Evolutionary conservation across 1,284 basidiomycete genomes (phyloP).

Genomic region (Fomes fomentarius): DNA sequence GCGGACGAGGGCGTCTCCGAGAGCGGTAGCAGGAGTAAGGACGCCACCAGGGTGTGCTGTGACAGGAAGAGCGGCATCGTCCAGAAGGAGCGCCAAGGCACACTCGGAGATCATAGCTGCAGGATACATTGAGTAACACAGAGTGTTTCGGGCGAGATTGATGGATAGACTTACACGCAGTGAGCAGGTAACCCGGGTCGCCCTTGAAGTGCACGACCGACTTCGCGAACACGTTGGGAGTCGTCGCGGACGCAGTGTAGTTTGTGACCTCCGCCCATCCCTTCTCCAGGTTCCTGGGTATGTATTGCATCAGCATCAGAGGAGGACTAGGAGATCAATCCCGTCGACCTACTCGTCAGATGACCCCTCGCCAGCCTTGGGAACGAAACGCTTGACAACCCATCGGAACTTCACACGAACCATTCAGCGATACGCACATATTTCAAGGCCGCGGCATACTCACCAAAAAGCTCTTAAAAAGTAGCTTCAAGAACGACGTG

Average conservation of each 20-base stretch:
- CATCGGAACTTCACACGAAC: conserved; percentile 38
- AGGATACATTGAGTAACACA: background rate
- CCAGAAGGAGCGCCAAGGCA: conserved; percentile 67
- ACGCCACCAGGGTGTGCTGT: conserved; percentile 71
- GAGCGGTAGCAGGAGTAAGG: conserved; percentile 76
- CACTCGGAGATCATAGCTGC: conserved; percentile 78
- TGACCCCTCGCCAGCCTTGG: conserved; percentile 67
- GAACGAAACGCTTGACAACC: conserved; percentile 52
- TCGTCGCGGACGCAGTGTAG: conserved; percentile 49
- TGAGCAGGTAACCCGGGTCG: conserved; percentile 79
- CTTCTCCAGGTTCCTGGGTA: conserved; percentile 51
- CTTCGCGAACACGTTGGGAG: conserved; percentile 56
- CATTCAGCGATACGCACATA: no score
- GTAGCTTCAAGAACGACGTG: conserved; percentile 26
- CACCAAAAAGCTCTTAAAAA: conserved; percentile 39
- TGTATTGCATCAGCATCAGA: background rate
- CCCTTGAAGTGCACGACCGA: conserved; percentile 63
- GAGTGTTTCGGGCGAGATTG: background rate
- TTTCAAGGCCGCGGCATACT: no score
- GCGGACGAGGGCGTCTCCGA: conserved; percentile 73
- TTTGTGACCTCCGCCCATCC: conserved; percentile 64
- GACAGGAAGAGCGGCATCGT: conserved; percentile 52
- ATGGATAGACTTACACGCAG: conserved; percentile 54
- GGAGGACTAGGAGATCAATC: conserved; percentile 17
- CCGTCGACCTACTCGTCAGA: conserved; percentile 62